Evolutionary conservation across 768 basidiomycete species (phyloP), one percentile per base, ranked within the genome.

Genomic region (Calocera cornea): DNA sequence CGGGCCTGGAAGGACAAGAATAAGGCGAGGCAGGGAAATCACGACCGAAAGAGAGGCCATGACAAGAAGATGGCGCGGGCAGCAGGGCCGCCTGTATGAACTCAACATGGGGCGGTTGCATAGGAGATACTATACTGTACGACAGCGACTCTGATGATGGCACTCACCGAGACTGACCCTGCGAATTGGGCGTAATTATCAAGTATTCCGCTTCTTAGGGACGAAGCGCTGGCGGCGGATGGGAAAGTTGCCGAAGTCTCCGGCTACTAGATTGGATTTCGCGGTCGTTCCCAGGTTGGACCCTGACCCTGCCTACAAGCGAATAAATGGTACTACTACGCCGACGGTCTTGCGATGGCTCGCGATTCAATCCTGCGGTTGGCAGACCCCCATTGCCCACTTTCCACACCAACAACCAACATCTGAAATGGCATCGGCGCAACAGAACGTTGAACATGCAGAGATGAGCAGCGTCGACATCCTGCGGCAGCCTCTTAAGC

Each of bases 31-130:
- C 79, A 83, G 63, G 86, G 76, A 1, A 93, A 92, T 72, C 86
- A 86, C 72, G 82, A 86, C 69, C 81, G 92, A 34, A 92, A 89
- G 75, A 79, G 89, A 65, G 94, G 91, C 0, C 89, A 91, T 72
- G 94, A 94, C 75, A 89, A 86, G 77, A 97, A 97, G 79, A 86
- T 95, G 89, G 82, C 84, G 11, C 83, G 80, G 68, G 84, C 79
- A 67, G 89, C 84, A 12, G 80, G 70, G 14, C 75, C 76, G 3
- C 44, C 44, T 8, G 44, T 24, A 8, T 47, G 24, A 47, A 7
- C 5, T 19, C 5, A 68, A 66, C 65, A 1, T 66, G 65, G 2
- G 41, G 2, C 11, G 33, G 22, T 29, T 33, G 36, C 16, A 17
- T n/a, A 2, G 3, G 8, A 27, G 47, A 38, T 14, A 38, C 7